Percentiles rank a stretch among this genome's conserved stretches.
phyloP scores from a whole-genome alignment of 2,329 filamentous ascomycete species.

The Fusarium sp. region DNA sequence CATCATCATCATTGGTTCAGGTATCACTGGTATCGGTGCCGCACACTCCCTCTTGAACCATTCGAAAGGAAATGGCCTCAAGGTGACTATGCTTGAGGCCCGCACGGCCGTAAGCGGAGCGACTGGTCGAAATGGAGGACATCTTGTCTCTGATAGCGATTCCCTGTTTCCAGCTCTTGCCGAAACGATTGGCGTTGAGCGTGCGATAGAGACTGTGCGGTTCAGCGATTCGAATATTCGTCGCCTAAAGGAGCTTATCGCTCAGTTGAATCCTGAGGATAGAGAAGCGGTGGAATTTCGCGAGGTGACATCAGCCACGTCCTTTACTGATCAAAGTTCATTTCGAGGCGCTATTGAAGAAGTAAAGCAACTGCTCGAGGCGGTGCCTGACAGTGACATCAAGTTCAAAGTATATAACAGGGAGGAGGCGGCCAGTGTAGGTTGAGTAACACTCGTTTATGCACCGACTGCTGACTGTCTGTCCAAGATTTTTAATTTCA shows the following conservation, averaged over 20 bases:
- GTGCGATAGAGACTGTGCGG: slow-evolving; percentile 52
- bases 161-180: slow-evolving; percentile 49
- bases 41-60: slow-evolving; percentile 39
- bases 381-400: slow-evolving; percentile 10
- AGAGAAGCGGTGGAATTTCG: slow-evolving; percentile 21
- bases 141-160: slow-evolving; percentile 47
- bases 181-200: slow-evolving; percentile 42
- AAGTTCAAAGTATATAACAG: slow-evolving; percentile 6
- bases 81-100: slow-evolving; percentile 43
- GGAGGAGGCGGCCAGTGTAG: not conserved
- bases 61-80: not conserved
- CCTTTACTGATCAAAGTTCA: slow-evolving; percentile 7
- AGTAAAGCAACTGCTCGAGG: slow-evolving; percentile 1
- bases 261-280: not conserved
- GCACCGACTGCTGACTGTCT: too few relatives aligned
- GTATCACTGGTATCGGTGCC: slow-evolving; percentile 41
- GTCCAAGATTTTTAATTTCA: slow-evolving; percentile 4
- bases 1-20: slow-evolving; percentile 43
- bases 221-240: slow-evolving; percentile 48
- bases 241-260: slow-evolving; percentile 7
- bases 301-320: slow-evolving; percentile 3
- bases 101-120: slow-evolving; percentile 42
- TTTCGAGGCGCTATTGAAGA: slow-evolving; percentile 4
- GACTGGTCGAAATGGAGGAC: slow-evolving; percentile 45
- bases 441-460: not conserved